Base-by-base conservation (phyloP, 2,329 filamentous ascomycete species). In the Apiospora kogelbergensis region DNA sequence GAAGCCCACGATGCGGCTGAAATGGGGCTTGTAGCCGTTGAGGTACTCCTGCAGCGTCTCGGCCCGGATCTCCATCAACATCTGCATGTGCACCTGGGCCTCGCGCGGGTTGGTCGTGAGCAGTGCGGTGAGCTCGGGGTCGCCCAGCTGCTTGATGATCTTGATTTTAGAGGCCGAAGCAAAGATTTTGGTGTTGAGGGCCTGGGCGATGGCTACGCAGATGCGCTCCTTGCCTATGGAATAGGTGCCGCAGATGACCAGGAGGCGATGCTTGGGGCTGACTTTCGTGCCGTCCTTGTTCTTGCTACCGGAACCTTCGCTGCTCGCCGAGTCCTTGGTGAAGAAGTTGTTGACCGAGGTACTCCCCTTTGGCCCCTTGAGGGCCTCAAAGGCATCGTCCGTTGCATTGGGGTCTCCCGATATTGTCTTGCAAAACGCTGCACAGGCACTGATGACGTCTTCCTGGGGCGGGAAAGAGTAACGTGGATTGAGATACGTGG, bases 201-300 rank as follows among this genome's bases (percentile, higher is more conserved):
- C 95, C 74, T 91, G 89, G 4, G 96, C 96, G 72, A 99, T 97
- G 57, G 94, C 95, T 41, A 97, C 85, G 78, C 95, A 98, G 73
- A 99, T 95, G 48, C 95, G 91, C 80, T 99, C 96, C 81, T 99
- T 99, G 76, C 96, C 96, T 75, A 99, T 99, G 74, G 93, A 97
- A 81, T 99, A 99, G 0, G 96, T 99, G 60, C 96, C 96, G 70
- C 97, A 97, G 7, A 99, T 89, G 6, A 99, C 93, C 0, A 99
- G 87, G 2, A 99, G 86, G 5, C 94, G 90, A 63, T 93, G 90
- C 63, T 75, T 76, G 85, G 84, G 40, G 48, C 66, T 46, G 40
- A 37, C 68, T 65, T 22, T 53, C 42, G 33, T 70, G 65, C 22
- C 57, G 4, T 41, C 63, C 48, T 33, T n/a, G 15, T 37, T 64